Conservation (phyloP, 139 green algal genomes). For the Coelastrella sp. region DNA sequence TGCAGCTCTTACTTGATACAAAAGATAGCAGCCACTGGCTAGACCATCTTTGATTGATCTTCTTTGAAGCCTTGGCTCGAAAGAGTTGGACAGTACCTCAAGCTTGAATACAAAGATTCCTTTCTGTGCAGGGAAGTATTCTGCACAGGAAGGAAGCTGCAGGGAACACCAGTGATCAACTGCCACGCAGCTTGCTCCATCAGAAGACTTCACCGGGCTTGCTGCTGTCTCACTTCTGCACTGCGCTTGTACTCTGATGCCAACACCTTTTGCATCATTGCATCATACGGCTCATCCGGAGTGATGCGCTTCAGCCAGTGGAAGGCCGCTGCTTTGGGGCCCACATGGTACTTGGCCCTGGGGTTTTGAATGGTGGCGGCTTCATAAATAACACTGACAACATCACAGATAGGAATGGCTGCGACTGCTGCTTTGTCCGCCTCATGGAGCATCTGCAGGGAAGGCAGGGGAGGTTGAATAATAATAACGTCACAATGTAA, state of each 20-base stretch:
- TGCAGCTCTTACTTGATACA: too few relatives aligned
- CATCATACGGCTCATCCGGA: constrained; percentile 8
- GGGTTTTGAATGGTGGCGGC: not conserved
- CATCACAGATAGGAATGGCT: constrained; percentile 8
- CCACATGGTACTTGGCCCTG: constrained; percentile 8
- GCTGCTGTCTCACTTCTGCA: not conserved
- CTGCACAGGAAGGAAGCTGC: not conserved
- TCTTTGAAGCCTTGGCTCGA: too few relatives aligned
- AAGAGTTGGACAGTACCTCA: too few relatives aligned
- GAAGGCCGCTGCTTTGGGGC: not conserved
- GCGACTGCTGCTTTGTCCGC: not conserved
- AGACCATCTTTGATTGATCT: too few relatives aligned
- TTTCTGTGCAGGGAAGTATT: too few relatives aligned
- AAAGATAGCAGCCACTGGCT: too few relatives aligned
- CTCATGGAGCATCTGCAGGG: constrained; percentile 4
- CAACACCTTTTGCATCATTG: not conserved
- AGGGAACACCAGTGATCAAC: not conserved
- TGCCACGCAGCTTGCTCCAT: not conserved
- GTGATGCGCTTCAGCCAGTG: not conserved
- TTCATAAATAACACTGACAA: not conserved
- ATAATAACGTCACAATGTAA: not conserved
- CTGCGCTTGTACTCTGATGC: not conserved
- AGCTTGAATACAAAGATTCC: too few relatives aligned
- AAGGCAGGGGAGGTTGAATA: not conserved
- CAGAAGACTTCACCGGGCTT: not conserved